Percentiles rank a stretch among this genome's conserved stretches.
Conservation (phyloP, 306 rosid species). For the Ammopiptanthus mongolicus region DNA sequence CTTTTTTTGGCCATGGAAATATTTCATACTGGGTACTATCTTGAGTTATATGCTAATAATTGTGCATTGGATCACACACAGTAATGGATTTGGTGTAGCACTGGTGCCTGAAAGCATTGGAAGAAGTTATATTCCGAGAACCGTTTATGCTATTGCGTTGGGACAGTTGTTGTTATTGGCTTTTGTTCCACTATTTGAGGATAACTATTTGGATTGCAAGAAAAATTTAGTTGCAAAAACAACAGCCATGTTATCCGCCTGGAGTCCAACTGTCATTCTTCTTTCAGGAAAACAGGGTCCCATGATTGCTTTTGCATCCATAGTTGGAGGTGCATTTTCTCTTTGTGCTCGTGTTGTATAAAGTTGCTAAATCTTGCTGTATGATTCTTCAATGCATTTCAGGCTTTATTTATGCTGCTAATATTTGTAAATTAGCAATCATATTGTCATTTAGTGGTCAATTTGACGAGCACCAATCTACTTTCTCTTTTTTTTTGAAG, state of each 20-base stretch:
- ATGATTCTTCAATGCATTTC: background rate
- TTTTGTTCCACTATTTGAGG: conserved; percentile 38
- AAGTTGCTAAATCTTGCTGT: conserved; percentile 8
- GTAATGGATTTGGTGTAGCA: conserved; percentile 31
- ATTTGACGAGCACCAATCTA: conserved; percentile 4
- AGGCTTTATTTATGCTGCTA: background rate
- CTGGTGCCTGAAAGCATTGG: conserved; percentile 43
- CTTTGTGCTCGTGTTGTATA: conserved; percentile 19
- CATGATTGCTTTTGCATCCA: conserved; percentile 59
- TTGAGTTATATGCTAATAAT: conserved; percentile 61
- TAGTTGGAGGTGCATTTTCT: conserved; percentile 64
- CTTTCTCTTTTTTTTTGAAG: background rate
- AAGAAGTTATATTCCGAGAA: conserved; percentile 58
- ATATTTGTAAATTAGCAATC: conserved; percentile 2
- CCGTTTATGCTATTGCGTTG: conserved; percentile 59
- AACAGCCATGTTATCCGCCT: conserved; percentile 59
- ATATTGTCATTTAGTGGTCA: conserved; percentile 7
- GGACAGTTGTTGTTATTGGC: conserved; percentile 64
- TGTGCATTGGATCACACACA: conserved; percentile 61
- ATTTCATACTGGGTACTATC: conserved; percentile 45
- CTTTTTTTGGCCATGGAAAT: conserved; percentile 51
- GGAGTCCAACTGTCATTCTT: conserved; percentile 77
- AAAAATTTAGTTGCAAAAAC: conserved; percentile 45
- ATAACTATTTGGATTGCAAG: conserved; percentile 33
- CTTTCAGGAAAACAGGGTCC: conserved; percentile 94